Base-by-base conservation (phyloP, 129 eudicot species). In the Dittrichia graveolens region DNA sequence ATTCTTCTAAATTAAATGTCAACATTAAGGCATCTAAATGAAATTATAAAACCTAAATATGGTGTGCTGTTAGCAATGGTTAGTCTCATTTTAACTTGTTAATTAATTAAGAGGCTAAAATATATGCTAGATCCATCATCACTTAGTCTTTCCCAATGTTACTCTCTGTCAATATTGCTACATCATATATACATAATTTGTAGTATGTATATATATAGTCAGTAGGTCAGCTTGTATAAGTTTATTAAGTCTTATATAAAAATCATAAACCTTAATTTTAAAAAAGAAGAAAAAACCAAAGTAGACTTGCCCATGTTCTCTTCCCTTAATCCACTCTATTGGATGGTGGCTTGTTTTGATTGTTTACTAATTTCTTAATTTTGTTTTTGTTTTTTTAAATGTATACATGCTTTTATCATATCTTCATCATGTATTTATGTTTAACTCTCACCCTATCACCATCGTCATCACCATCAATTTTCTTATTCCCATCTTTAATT, bases 371-470 rank as follows among this genome's bases (percentile, higher is more conserved):
- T 62, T 63, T 50, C 72, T 63, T n/a, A n/a, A n/a, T 74, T 50
- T 74, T 63, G 72, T 52, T 74, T 74, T 40, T 63, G 19, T n/a
- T n/a, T n/a, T n/a, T n/a, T n/a, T n/a, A 34, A 74, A 40, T 42
- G 69, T 61, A 67, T 76, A 40, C 3, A n/a, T n/a, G n/a, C n/a
- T n/a, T 11, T 58, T 57, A 58, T 76, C 61, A 67, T 35, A 67
- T 76, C 80, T 67, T 71, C 75, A 67, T 76, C 75, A 68, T 53
- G 67, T 58, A 58, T 76, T 67, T 76, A 56, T 67, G 69, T 57
- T 76, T 68, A 76, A 67, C 67, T 57, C 57, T 67, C 75, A 76
- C 67, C 61, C 69, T 16, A n/a, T n/a, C n/a, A n/a, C n/a, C n/a
- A n/a, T n/a, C n/a, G n/a, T n/a, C n/a, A 67, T 76, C 80, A 11